These are phyloP conservation scores for Alternaria postmessia DNA, from an alignment of 2,329 filamentous ascomycete genomes.

Conservation along the genomic window DNA sequence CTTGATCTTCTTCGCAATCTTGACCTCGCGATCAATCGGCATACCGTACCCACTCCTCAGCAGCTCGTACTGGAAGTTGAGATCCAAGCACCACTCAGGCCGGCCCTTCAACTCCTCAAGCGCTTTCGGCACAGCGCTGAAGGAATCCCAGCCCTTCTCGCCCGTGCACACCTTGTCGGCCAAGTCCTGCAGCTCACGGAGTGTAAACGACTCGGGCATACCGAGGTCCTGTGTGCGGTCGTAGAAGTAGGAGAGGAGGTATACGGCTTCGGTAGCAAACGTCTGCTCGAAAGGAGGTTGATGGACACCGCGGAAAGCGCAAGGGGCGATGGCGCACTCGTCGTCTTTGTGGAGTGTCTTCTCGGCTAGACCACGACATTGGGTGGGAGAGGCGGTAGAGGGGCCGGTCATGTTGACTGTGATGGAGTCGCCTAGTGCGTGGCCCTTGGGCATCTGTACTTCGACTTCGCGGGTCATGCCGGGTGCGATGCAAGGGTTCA, in stretches of 20 bases:
- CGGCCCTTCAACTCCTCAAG: constrained; percentile 80
- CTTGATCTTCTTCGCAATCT: constrained; percentile 99
- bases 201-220: constrained; percentile 97
- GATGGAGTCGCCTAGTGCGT: constrained; percentile 70
- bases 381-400: constrained; percentile 74
- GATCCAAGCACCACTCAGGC: constrained; percentile 90
- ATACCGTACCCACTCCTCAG: constrained; percentile 97
- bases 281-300: constrained; percentile 93
- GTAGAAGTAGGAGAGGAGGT: constrained; percentile 98
- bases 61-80: constrained; percentile 95
- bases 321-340: constrained; percentile 83
- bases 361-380: constrained; percentile 90
- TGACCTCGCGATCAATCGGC: constrained; percentile 94
- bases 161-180: constrained; percentile 85
- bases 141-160: constrained; percentile 79
- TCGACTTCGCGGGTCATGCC: constrained; percentile 78
- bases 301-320: constrained; percentile 97
- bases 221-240: constrained; percentile 92
- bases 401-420: constrained; percentile 91
- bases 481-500: constrained; percentile 86
- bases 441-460: constrained; percentile 72
- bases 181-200: constrained; percentile 87
- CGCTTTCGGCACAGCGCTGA: constrained; percentile 77
- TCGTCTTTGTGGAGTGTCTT: constrained; percentile 89
- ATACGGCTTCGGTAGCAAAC: constrained; percentile 88